A percentile compares a stretch with the other conserved stretches of the same genome.
Conservation (phyloP, 495 filamentous ascomycete genomes). For the Aspergillus coremiiformis region DNA sequence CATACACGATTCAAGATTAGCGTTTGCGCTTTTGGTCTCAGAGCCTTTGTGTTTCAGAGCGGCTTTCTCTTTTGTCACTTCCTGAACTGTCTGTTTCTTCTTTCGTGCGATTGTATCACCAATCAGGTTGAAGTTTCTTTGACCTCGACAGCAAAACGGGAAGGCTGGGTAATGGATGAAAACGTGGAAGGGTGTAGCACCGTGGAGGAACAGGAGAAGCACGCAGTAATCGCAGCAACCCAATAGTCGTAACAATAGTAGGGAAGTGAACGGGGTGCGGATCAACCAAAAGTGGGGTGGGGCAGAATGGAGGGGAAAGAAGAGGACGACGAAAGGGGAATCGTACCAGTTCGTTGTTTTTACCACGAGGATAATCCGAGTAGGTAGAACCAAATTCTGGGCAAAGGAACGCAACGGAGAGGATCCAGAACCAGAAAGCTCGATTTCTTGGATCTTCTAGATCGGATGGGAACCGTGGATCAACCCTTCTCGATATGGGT, state of each 20-base stretch:
- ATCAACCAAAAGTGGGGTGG: background rate
- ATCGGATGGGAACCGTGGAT: background rate
- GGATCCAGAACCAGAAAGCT: background rate
- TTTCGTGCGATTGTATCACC: background rate
- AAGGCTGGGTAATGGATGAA: background rate
- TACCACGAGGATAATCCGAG: too few relatives aligned
- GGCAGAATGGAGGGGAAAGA: constrained; percentile 2
- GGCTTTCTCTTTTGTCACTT: constrained; percentile 14
- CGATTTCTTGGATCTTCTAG: background rate
- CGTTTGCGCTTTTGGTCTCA: background rate
- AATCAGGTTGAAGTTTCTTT: background rate
- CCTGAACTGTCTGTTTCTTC: background rate
- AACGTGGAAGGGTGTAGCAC: background rate
- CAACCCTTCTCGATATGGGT: background rate
- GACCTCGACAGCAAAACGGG: too few relatives aligned
- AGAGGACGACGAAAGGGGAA: background rate
- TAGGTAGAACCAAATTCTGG: background rate
- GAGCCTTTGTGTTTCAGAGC: constrained; percentile 11
- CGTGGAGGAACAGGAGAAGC: constrained; percentile 3
- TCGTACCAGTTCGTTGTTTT: background rate
- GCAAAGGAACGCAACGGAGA: background rate
- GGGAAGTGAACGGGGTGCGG: constrained; percentile 12
- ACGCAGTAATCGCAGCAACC: constrained; percentile 2
- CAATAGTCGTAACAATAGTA: constrained; percentile 4
- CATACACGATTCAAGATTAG: background rate